Base-by-base conservation (phyloP, 345 rosid species). In the Raphanus raphanistrum region DNA sequence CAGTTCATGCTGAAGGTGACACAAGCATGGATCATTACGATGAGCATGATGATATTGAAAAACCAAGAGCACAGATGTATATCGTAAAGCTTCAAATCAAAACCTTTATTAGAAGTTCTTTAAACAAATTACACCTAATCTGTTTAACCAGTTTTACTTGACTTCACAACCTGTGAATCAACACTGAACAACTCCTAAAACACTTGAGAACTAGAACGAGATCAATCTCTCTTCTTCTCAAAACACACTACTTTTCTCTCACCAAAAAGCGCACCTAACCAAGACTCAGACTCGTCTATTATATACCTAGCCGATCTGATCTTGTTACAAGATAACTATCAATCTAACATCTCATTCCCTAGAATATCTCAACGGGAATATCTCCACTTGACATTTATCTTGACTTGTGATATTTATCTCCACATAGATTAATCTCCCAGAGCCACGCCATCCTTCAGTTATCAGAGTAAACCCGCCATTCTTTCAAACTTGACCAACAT, bases 1-100 rank as follows among this genome's bases (percentile, higher is more conserved):
- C 98, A 5, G 97, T 95, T 74, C 94, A 91, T 75, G 92, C 88
- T 3, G 98, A 92, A 73, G 98, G 96, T 35, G 99, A 91, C 68
- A 82, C 94, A 70, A 90, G 84, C 76, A 88, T 95, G 72, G 94
- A 92, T 72, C 88, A 85, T 32, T 90, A 87, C 57, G 92, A 92
- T 67, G 93, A 92, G 63, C 83, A 86, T 7, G 94, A 92, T 70
- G 93, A 88, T 61, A 74, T 52, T 21, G 21, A 21, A 21, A 21
- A 21, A 21, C 21, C 21, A 21, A 21, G 21, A 21, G 21, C 21
- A 21, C 21, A 21, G 21, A 21, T 21, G 21, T 21, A 21, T 21
- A 21, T 21, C 21, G 21, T 21, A 21, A 21, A 21, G 21, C 21
- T 21, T 21, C 21, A 21, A 21, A 21, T 21, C 21, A 21, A 21